phyloP scores from a whole-genome alignment of 495 filamentous ascomycete species.

The Lophiotrema nucula region DNA sequence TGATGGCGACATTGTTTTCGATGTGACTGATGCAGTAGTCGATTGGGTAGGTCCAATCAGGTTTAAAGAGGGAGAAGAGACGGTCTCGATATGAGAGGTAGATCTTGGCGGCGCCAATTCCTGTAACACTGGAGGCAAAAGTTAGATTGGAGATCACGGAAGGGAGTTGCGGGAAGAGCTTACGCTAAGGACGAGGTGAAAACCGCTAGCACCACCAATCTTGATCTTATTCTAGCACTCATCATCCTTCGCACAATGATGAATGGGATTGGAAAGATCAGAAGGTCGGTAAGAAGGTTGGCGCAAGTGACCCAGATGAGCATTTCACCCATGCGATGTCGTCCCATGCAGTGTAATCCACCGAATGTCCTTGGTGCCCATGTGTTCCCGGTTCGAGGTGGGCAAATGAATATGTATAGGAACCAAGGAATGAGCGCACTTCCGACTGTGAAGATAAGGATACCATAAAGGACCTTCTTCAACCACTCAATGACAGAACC shows the following conservation, averaged over 20 bases:
- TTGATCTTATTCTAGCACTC: conserved; percentile 29
- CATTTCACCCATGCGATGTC: conserved; percentile 30
- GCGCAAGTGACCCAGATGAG: conserved; percentile 33
- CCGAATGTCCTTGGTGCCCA: conserved; percentile 32
- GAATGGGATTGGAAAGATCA: conserved; percentile 34
- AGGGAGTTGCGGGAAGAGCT: not conserved
- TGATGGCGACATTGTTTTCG: conserved; percentile 35
- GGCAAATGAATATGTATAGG: conserved; percentile 32
- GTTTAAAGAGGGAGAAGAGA: conserved; percentile 20
- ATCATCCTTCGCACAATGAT: conserved; percentile 33
- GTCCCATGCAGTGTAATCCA: conserved; percentile 25
- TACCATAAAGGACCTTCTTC: conserved; percentile 27
- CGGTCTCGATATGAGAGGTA: conserved; percentile 33
- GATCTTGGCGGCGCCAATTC: conserved; percentile 30
- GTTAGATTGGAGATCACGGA: conserved; percentile 2
- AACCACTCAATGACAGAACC: conserved; percentile 32
- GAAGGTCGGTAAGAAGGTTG: conserved; percentile 30
- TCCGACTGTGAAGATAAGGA: conserved; percentile 30
- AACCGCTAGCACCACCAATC: conserved; percentile 29
- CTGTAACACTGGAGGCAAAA: conserved; percentile 22
- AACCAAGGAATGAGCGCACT: conserved; percentile 27
- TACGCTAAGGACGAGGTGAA: conserved; percentile 34
- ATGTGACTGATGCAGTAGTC: conserved; percentile 36
- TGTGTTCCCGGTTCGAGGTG: conserved; percentile 30
- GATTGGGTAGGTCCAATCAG: conserved; percentile 35